Percentiles rank a stretch among this genome's conserved stretches.
phyloP scores from a whole-genome alignment of 257 asterid species.

The Jacaranda mimosifolia region DNA sequence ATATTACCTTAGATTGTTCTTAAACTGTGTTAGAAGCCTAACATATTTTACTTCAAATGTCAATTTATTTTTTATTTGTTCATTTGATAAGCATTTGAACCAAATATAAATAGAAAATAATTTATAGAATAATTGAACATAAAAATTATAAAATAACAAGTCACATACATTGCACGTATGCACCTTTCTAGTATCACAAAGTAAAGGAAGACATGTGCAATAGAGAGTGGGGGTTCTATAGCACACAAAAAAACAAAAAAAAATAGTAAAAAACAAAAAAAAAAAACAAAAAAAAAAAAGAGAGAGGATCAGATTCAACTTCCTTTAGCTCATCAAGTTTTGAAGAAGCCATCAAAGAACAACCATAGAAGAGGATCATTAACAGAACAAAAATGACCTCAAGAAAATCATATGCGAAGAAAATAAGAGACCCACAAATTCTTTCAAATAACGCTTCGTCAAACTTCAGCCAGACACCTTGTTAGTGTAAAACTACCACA shows the following conservation, averaged over 20 bases:
- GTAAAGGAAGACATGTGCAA: slow-evolving; percentile 67
- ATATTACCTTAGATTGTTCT: too few relatives aligned
- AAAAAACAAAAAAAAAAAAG: slow-evolving; percentile 31
- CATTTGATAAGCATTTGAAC: too few relatives aligned
- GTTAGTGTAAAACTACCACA: background rate
- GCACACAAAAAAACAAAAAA: slow-evolving; percentile 52
- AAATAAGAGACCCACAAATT: background rate
- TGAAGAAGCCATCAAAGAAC: slow-evolving; percentile 16
- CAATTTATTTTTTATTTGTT: too few relatives aligned
- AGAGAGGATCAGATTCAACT: background rate
- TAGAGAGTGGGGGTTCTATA: slow-evolving; percentile 90
- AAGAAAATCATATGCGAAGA: background rate
- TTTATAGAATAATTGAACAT: too few relatives aligned
- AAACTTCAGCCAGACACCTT: slow-evolving; percentile 18
- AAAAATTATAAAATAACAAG: too few relatives aligned
- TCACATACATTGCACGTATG: too few relatives aligned
- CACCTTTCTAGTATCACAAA: too few relatives aligned
- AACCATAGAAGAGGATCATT: background rate
- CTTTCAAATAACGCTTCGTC: background rate
- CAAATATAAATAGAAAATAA: too few relatives aligned
- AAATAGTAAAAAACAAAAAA: slow-evolving; percentile 23
- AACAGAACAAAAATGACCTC: slow-evolving; percentile 1
- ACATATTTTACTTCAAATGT: too few relatives aligned
- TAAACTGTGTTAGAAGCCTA: too few relatives aligned
- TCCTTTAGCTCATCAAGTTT: slow-evolving; percentile 4